Evolutionary conservation across 441 rosid species (phyloP).

Genomic region (Dalechampia spathulata): DNA sequence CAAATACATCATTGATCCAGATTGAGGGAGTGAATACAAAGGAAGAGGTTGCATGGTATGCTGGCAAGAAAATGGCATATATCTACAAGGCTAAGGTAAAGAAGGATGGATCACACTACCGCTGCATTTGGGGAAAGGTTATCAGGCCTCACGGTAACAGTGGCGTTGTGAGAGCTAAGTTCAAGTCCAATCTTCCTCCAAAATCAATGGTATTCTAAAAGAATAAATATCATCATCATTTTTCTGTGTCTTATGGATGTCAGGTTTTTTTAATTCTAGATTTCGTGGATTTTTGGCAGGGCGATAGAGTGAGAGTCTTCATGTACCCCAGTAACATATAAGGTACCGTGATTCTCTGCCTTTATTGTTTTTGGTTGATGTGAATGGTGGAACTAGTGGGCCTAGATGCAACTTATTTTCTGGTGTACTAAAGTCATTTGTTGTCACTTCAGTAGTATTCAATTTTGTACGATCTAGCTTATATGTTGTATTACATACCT

Average conservation of each 20-base stretch:
- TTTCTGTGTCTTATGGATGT: not conserved
- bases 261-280: too few relatives aligned
- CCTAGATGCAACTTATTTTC: not conserved
- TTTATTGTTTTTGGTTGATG: not conserved
- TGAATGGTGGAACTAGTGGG: not conserved
- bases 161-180: conserved; percentile 80
- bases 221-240: not conserved
- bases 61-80: conserved; percentile 81
- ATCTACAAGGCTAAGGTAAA: conserved; percentile 84
- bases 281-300: conserved; percentile 35
- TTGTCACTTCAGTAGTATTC: too few relatives aligned
- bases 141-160: conserved; percentile 85
- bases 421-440: too few relatives aligned
- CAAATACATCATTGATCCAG: conserved; percentile 64
- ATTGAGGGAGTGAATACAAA: conserved; percentile 93
- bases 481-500: too few relatives aligned
- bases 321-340: conserved; percentile 89
- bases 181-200: conserved; percentile 81
- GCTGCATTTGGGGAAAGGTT: conserved; percentile 94
- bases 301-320: conserved; percentile 70
- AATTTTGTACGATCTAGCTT: too few relatives aligned
- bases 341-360: conserved; percentile 28
- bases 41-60: conserved; percentile 69
- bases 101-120: conserved; percentile 65
- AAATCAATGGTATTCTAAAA: conserved; percentile 57